Evolutionary conservation across 2,329 filamentous ascomycete species (phyloP), one percentile per base, ranked within the genome.

Genomic region (Pestalotiopsis sp.): DNA sequence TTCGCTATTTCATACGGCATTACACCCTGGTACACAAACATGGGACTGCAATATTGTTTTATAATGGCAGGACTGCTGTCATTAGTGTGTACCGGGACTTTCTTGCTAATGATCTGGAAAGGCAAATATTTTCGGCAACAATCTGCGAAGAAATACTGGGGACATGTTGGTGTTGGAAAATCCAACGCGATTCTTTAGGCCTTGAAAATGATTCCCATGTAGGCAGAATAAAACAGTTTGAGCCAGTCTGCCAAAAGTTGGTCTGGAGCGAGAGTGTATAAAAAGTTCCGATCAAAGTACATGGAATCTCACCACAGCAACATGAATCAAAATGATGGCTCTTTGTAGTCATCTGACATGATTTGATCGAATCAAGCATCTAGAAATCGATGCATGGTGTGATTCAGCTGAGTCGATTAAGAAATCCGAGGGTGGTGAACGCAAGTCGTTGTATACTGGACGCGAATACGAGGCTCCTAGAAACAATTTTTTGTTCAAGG

Each of bases 21-120:
- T 73, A 79, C 76, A 2, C 80, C 79, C 1, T 81, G 79, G 79
- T 72, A 74, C 25, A 74, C 73, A 5, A 76, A 72, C 17, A 69
- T 76, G 68, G 79, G 78, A 4, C 64, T 79, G 23, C 77, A 77
- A 66, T 75, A 79, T 68, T 76, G 74, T 63, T 80, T 81, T 66
- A 75, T 81, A 66, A 73, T 72, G 25, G 78, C 75, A 7, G 74
- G 70, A 13, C 76, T 79, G 66, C 70, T 78, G 20, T 75, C 72
- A 1, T 71, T 81, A 23, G 75, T 67, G 31, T 76, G 71, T 65
- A 73, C 71, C 3, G 61, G 68, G 6, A 74, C 72, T 4, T 79
- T 79, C 67, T 61, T 79, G 12, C 23, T 76, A 3, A 77, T 81
- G 74, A 74, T 78, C 17, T 69, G 70, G 13, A 76, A 71, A 66